Evolutionary conservation across 2,329 filamentous ascomycete species (phyloP), one percentile per base, ranked within the genome.

Genomic region (Arthrobotrys pseudoclavata): DNA sequence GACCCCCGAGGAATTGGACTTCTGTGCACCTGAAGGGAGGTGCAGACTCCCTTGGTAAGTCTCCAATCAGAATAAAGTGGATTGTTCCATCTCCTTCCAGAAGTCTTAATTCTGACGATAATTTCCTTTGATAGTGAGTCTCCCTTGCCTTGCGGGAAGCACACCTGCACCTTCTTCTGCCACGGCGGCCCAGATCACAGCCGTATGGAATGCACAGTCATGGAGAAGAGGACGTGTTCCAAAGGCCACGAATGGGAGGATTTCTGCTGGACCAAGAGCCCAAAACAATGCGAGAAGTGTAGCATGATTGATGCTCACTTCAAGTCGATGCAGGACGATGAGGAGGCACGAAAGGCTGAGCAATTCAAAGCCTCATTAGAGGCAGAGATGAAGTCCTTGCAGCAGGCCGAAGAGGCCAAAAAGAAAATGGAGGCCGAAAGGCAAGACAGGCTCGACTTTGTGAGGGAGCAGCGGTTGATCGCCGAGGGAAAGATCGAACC

Each of bases 1-100:
- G 1, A 82, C 82, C 0, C 86, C 87, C 0, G 82, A 86, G 0
- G 88, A 92, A 48, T 94, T 94, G 80, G 87, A 89, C 1, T 81
- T 76, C 0, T 83, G 87, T 18, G 91, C 88, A 45, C 91, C 91
- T 0, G 90, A 94, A 81, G 91, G 92, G 3, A 92, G 92, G 0
- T 94, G 91, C 79, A 84, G 84, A 0, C 85, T 88, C 60, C 85
- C 85, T 20, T 94, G 91, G 89, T 90, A 84, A 82, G 86, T 70
- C 52, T 34, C 15, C 4, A 10, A 6, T 18, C 0, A 3, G 4
- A 57, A 20, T 1, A 31, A 40, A 57, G 4, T 7, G 4, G 18
- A 42, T n/a, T 15, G 5, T 26, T 60, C 31, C 12, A n/a, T 26
- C 2, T 20, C 2, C 5, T 42, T 60, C 31, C n/a, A 10, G 10